Percentiles rank a stretch among this genome's conserved stretches.
Evolutionary conservation across 768 basidiomycete species (phyloP).

Genomic region (Lactarius sp.): DNA sequence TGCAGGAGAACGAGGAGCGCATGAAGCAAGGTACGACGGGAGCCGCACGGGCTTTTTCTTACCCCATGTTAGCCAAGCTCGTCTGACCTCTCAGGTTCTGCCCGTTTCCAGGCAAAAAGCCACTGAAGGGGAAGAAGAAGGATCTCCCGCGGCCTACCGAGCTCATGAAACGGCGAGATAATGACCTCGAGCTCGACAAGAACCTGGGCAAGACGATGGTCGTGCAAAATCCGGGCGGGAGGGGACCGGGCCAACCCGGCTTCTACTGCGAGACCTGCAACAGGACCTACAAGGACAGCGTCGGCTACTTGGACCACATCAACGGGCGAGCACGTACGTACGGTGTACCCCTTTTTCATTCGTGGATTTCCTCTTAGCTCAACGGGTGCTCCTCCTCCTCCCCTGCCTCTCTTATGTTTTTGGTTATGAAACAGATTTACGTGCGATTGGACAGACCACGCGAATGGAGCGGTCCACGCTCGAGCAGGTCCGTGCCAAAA

Average conservation of each 20-base stretch:
- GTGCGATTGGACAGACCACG: conserved; percentile 93
- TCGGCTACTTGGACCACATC: conserved; percentile 93
- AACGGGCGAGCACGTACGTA: conserved; percentile 81
- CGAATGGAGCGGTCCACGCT: conserved; percentile 85
- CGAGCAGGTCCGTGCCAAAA: conserved; percentile 87
- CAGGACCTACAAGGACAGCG: conserved; percentile 88
- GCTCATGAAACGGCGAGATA: conserved; percentile 84
- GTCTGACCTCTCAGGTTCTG: neutral
- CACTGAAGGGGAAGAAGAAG: conserved; percentile 59
- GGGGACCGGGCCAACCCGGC: conserved; percentile 87
- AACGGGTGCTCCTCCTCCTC: too few species aligned
- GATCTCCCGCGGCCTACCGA: conserved; percentile 93
- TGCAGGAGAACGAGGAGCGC: conserved; percentile 41
- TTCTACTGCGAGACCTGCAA: conserved; percentile 93
- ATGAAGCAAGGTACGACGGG: conserved; percentile 68
- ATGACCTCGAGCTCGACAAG: conserved; percentile 85
- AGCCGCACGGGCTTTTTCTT: neutral
- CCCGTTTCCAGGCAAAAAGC: conserved; percentile 65
- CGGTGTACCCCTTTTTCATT: conserved; percentile 34
- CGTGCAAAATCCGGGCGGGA: conserved; percentile 75
- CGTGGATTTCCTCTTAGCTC: neutral
- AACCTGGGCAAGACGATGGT: conserved; percentile 95
- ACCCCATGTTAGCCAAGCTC: neutral
- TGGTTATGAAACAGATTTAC: conserved; percentile 60
- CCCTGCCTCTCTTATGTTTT: neutral